Percentiles rank a stretch among this genome's conserved stretches.
Conservation (phyloP, 306 rosid genomes). For the Cucurbita argyrosperma region DNA sequence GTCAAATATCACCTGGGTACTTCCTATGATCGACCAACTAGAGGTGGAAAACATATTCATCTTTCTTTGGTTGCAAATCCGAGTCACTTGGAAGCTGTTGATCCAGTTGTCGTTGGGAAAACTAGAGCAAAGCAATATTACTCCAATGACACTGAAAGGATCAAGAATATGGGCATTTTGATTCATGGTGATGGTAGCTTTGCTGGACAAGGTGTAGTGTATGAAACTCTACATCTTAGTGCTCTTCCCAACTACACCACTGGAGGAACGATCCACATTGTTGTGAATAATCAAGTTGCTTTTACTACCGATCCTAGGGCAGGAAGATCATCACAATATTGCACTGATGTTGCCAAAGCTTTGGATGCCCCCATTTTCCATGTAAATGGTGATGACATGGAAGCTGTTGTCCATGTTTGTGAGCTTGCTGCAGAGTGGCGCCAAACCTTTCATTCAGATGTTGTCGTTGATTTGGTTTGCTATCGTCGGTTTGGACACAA, state of each 20-base stretch:
- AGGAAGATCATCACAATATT: slow-evolving; percentile 86
- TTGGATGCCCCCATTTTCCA: slow-evolving; percentile 82
- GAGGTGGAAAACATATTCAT: slow-evolving; percentile 78
- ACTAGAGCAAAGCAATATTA: slow-evolving; percentile 88
- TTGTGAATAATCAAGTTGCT: slow-evolving; percentile 89
- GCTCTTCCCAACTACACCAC: slow-evolving; percentile 93
- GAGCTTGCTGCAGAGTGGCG: slow-evolving; percentile 99
- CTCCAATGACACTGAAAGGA: slow-evolving; percentile 57
- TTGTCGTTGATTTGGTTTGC: slow-evolving; percentile 88
- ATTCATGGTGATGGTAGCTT: slow-evolving; percentile 98
- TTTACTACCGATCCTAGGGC: slow-evolving; percentile 81
- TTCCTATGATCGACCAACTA: slow-evolving; percentile 84
- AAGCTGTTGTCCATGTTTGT: slow-evolving; percentile 90
- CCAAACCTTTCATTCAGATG: slow-evolving; percentile 93
- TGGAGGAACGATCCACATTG: slow-evolving; percentile 90
- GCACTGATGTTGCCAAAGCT: slow-evolving; percentile 96
- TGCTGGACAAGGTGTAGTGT: slow-evolving; percentile 98
- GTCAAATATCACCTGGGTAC: slow-evolving; percentile 93
- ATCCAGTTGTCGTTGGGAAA: slow-evolving; percentile 86
- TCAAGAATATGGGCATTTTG: slow-evolving; percentile 69
- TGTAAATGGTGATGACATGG: slow-evolving; percentile 88
- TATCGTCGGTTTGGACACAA: slow-evolving; percentile 94
- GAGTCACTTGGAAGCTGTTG: slow-evolving; percentile 93
- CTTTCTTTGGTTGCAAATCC: slow-evolving; percentile 90
- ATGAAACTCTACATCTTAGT: slow-evolving; percentile 87